Evolutionary conservation across 2,329 filamentous ascomycete species (phyloP), one percentile per base, ranked within the genome.

Genomic region (Hypomyces rosellus): DNA sequence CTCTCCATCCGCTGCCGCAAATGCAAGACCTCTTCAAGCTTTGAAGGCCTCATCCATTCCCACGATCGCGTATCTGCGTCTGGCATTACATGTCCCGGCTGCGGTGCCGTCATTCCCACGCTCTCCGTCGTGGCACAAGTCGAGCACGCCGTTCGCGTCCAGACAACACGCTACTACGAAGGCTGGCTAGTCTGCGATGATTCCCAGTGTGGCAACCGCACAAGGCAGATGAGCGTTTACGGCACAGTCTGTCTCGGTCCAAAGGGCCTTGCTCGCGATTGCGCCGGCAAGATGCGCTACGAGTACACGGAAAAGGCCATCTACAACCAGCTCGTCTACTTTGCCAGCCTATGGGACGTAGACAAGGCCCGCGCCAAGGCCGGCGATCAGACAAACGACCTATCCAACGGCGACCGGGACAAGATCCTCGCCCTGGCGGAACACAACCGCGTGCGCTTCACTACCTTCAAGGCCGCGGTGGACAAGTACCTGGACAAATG

Each of bases 241-340:
- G 93, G 93, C 42, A 84, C 86, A 54, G 83, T 90, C 45, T 99
- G 93, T 65, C 76, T 97, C 5, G 93, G 93, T 0, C 89, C 92
- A 14, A 85, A 85, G 58, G 90, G 91, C 2, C 83, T 93, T 3
- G 92, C 87, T 0, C 80, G 84, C 50, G 91, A 89, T 49, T 99
- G 93, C 66, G 73, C 84, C 4, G 93, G 93, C 16, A 82, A 82
- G 45, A 97, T 99, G 91, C 74, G 80, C 18, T 96, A 91, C 65
- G 90, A 95, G 70, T 86, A 88, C 63, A 77, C 80, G 1, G 93
- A 97, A 72, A 92, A 93, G 70, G 85, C 86, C 61, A 78, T 97
- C 52, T 97, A 96, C 72, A 97, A 95, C 67, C 93, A 99, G 70
- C 76, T 99, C 38, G 72, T 97, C 49, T 99, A 96, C 72, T 87